A percentile compares a stretch with the other conserved stretches of the same genome.
phyloP scores from a whole-genome alignment of 225 moss, liverwort and hornwort genomes.

The Thuidium tamariscinum region DNA sequence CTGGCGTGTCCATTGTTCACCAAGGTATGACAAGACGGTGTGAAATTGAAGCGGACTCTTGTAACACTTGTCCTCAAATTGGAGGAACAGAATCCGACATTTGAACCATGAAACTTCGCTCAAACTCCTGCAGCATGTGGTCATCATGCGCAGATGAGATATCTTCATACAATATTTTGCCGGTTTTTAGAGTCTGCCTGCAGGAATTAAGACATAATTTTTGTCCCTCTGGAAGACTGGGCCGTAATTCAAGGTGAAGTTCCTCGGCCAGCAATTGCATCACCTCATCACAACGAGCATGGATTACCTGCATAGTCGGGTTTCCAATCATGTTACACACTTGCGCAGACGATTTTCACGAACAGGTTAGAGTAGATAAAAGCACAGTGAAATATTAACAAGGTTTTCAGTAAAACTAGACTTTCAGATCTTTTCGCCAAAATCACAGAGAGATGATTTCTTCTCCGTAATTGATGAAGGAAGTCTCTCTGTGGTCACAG shows the following conservation, averaged over 20 bases:
- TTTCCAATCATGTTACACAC: neutral
- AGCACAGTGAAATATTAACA: neutral
- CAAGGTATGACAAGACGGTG: neutral
- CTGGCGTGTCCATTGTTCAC: neutral
- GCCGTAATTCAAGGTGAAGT: conserved; percentile 7
- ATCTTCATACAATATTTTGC: neutral
- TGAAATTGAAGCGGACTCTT: neutral
- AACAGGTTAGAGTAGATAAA: neutral
- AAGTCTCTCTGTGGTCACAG: neutral
- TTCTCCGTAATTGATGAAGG: neutral
- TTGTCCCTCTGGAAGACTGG: neutral
- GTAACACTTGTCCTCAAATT: neutral
- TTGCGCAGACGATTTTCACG: neutral
- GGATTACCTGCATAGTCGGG: conserved; percentile 52
- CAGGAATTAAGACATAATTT: neutral
- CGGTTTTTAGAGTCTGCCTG: neutral
- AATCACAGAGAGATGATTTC: neutral
- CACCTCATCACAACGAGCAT: conserved; percentile 77
- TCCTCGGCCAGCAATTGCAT: conserved; percentile 73
- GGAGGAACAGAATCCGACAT: conserved; percentile 12
- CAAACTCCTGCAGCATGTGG: conserved; percentile 30
- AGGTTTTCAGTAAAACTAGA: neutral
- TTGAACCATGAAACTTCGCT: conserved; percentile 42
- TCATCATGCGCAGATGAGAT: neutral
- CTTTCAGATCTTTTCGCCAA: neutral